Evolutionary conservation across 2,329 filamentous ascomycete species (phyloP), one percentile per base, ranked within the genome.

Genomic region (Microsporum ferrugineum): DNA sequence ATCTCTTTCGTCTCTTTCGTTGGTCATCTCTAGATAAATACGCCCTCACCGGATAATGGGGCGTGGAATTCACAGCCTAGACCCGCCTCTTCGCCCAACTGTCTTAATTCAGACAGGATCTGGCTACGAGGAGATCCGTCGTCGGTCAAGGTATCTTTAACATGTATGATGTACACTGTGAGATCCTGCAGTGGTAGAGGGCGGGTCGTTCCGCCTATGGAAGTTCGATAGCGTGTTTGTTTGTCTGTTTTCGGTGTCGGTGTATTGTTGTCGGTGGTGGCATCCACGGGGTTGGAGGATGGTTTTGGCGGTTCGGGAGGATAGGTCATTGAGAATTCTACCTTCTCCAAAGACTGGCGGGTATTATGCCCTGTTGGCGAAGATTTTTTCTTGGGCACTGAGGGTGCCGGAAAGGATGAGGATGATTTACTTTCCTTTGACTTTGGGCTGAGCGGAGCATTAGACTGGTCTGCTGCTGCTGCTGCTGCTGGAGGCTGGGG

Each of bases 81-180:
- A 53, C 81, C 80, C 6, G 77, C 80, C 10, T 83, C 82, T 59
- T 78, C 75, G 63, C 91, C 89, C 62, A 89, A 79, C 31, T 84
- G 83, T 17, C 75, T 71, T 57, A 97, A 73, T 71, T 96, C 84
- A 63, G 78, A 70, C 27, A 94, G 68, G 39, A 97, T 95, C 1
- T 75, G 80, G 2, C 89, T 84, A 39, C 78, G 82, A 1, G 81
- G 84, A 56, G 76, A 72, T 31, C 83, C 83, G 0, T 84, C 89
- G 70, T 96, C 91, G 6, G 80, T 78, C 60, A 96, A 76, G 27
- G 82, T 87, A 65, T 97, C 92, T 72, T 99, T 99, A 69, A 97
- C 83, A 71, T 99, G 94, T 41, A 97, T 97, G 60, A 97, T 84
- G 57, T 96, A 85, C 1, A 99, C 79, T 64, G 85, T 88, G 33